Base-by-base conservation (phyloP, 1,284 basidiomycete genomes). In the Ceratobasidium papillatum region DNA sequence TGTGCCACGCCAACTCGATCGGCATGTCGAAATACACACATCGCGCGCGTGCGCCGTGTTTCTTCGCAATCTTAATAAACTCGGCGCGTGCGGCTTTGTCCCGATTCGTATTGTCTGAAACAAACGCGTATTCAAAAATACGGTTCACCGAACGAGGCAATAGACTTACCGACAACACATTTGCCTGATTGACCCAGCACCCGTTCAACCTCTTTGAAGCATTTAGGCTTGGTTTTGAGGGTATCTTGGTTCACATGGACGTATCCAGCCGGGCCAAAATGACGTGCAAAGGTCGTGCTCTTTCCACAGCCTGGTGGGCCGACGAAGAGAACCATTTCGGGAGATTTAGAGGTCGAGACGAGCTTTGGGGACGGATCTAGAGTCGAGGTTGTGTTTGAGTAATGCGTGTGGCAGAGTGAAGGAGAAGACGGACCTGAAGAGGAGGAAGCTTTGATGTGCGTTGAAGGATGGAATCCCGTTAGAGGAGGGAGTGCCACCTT, bases 231-330 rank as follows among this genome's bases (percentile, higher is more conserved):
- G 12, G 89, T 90, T 72, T 87, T 87, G 0, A 98, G 84, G 0
- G 84, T 90, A 81, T 97, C 95, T 82, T 97, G 95, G 80, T 96
- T 96, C 75, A 98, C 85, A 78, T 96, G 94, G 2, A 86, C 83
- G 80, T 98, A 97, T 14, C 86, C 88, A 3, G 82, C 83, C 0
- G 88, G 84, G n/a, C 84, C 81, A 80, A 98, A 96, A 79, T 94
- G 84, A 47, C 82, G 85, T 12, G 84, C 83, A 82, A 87, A 98
- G 81, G 96, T 93, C 0, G 90, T 87, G 0, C 94, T 91, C 82
- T 99, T 99, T 54, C 96, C 96, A 0, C 94, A 83, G 62, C 91
- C 91, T 0, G 97, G 96, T 71, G 89, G 90, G 14, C 96, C 97
- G 5, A 95, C 92, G 78, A 99, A 95, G 7, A 99, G 77, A 1